Evolutionary conservation across 1,284 basidiomycete species (phyloP).

Genomic region (Malassezia sympodialis): DNA sequence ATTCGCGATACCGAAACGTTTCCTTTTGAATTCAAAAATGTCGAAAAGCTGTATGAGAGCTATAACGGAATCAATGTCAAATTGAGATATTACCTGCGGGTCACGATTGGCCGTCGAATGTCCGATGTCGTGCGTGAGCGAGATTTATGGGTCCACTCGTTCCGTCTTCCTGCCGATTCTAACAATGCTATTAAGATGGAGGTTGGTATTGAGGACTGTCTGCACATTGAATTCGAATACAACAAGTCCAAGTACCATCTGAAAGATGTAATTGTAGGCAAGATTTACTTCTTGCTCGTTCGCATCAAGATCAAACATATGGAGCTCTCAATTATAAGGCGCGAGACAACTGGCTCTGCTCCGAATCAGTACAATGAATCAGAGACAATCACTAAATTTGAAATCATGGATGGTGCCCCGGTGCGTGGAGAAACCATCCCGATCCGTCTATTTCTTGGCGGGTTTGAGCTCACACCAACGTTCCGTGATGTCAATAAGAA

Average conservation of each 20-base stretch:
- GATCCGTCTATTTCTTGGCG: conserved; percentile 90
- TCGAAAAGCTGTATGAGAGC: conserved; percentile 97
- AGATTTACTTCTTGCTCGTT: conserved; percentile 96
- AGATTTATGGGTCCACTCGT: conserved; percentile 96
- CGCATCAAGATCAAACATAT: conserved; percentile 99
- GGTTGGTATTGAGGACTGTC: conserved; percentile 94
- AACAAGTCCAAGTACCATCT: conserved; percentile 99
- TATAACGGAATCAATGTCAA: conserved; percentile 98
- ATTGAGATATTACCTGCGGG: conserved; percentile 80
- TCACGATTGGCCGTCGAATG: conserved; percentile 77
- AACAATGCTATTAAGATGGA: conserved; percentile 99
- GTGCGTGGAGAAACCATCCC: conserved; percentile 97
- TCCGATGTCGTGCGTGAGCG: conserved; percentile 84
- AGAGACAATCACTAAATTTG: conserved; percentile 98
- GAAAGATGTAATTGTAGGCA: conserved; percentile 98
- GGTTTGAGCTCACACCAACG: conserved; percentile 94
- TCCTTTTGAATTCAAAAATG: conserved; percentile 95
- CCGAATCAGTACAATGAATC: conserved; percentile 99
- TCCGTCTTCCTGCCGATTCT: conserved; percentile 91
- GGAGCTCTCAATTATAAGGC: conserved; percentile 93
- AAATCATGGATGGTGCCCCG: conserved; percentile 65
- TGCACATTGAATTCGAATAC: conserved; percentile 99
- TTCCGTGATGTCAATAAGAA: conserved; percentile 99
- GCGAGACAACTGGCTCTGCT: conserved; percentile 75
- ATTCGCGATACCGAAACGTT: conserved; percentile 87